A percentile compares a stretch with the other conserved stretches of the same genome.
Evolutionary conservation across 495 filamentous ascomycete species (phyloP).

Genomic region (Xylaria scruposa): DNA sequence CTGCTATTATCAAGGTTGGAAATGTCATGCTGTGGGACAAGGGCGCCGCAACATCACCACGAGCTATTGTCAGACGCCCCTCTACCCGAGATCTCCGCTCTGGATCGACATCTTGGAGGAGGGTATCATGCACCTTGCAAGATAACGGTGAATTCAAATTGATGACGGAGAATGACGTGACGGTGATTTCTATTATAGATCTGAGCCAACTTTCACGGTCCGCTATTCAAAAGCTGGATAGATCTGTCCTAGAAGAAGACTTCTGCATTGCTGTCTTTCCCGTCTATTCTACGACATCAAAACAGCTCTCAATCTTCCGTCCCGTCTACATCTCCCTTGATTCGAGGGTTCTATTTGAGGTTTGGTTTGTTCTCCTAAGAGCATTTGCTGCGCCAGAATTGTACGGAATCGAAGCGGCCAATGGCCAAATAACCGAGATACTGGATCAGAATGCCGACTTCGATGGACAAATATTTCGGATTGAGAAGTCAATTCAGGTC

Average conservation of each 20-base stretch:
- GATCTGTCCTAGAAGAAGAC: constrained; percentile 91
- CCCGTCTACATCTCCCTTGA: constrained; percentile 88
- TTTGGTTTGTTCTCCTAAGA: constrained; percentile 93
- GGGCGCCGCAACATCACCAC: constrained; percentile 59
- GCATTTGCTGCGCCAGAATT: constrained; percentile 95
- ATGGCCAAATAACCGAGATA: constrained; percentile 50
- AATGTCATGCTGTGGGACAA: constrained; percentile 93
- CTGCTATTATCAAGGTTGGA: constrained; percentile 94
- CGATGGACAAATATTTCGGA: constrained; percentile 58
- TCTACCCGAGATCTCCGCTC: constrained; percentile 54
- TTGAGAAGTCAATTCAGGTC: constrained; percentile 64
- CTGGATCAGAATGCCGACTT: constrained; percentile 47
- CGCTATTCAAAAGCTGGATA: constrained; percentile 86
- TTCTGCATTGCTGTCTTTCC: constrained; percentile 93
- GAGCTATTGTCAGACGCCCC: constrained; percentile 57
- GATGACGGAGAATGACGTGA: constrained; percentile 80
- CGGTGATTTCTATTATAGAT: constrained; percentile 80
- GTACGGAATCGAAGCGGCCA: constrained; percentile 63
- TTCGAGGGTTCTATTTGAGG: constrained; percentile 87
- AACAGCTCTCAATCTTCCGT: constrained; percentile 66
- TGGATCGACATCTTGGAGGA: constrained; percentile 69
- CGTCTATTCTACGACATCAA: constrained; percentile 72
- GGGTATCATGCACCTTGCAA: constrained; percentile 89
- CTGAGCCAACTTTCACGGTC: constrained; percentile 88
- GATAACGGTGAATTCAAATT: constrained; percentile 96